phyloP scores from a whole-genome alignment of 345 rosid species.

The Eucalyptus cladocalyx region DNA sequence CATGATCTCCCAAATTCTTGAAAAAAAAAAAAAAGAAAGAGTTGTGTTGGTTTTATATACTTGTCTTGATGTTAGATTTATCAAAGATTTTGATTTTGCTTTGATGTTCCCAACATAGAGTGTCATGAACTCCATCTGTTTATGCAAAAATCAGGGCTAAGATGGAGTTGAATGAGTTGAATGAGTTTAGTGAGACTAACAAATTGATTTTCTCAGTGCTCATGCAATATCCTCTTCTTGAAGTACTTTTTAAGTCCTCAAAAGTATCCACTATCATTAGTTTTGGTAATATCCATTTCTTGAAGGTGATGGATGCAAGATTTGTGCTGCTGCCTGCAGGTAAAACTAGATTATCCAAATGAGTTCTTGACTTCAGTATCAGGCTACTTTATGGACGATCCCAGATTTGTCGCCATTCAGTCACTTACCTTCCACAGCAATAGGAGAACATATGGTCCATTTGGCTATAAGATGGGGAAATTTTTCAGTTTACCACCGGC shows the following conservation, averaged over 20 bases:
- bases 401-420: background rate
- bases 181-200: background rate
- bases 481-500: background rate
- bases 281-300: background rate
- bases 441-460: background rate
- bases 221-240: background rate
- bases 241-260: background rate
- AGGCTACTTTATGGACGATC: background rate
- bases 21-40: background rate
- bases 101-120: background rate
- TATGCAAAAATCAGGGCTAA: background rate
- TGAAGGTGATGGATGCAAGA: background rate
- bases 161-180: background rate
- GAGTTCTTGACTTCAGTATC: background rate
- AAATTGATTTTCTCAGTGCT: too few relatives aligned
- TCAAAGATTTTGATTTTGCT: too few relatives aligned
- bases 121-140: background rate
- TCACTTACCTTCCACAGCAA: background rate
- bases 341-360: background rate
- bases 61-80: background rate
- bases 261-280: background rate
- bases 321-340: background rate
- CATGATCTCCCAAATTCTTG: background rate
- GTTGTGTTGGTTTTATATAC: background rate
- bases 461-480: background rate